These are phyloP conservation scores for Pholiota adiposa DNA, from an alignment of 1,284 basidiomycete genomes.

Conservation along the genomic window DNA sequence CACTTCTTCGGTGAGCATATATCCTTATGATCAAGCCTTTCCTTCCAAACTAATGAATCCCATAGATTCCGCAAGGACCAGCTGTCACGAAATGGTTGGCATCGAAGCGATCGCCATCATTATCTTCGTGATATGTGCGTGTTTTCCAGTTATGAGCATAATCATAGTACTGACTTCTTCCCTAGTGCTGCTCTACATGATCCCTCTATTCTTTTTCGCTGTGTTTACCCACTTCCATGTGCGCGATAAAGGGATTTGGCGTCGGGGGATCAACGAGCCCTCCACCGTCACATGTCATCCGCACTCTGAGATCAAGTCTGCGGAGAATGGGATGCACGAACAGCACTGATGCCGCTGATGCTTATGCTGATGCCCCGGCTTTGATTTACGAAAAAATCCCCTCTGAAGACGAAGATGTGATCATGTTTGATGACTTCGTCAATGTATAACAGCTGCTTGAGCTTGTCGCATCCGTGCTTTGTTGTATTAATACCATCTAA, in stretches of 20 bases:
- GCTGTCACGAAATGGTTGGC: background rate
- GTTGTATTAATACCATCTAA: background rate
- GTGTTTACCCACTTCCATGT: background rate
- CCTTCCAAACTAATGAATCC: background rate
- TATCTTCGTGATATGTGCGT: constrained; percentile 3
- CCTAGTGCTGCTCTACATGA: constrained; percentile 1
- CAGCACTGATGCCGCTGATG: background rate
- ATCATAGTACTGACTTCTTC: background rate
- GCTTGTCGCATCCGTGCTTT: no score
- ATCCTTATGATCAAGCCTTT: background rate
- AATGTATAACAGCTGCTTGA: background rate
- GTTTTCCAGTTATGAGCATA: no score
- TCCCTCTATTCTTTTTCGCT: background rate
- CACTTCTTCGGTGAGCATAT: background rate
- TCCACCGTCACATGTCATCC: background rate
- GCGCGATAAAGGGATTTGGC: background rate
- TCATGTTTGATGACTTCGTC: background rate
- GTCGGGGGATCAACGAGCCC: background rate
- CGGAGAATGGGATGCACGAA: background rate
- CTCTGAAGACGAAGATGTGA: no score
- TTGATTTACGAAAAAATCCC: background rate
- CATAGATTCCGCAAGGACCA: background rate
- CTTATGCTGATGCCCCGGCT: no score
- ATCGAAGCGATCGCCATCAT: background rate
- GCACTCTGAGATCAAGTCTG: background rate